phyloP scores from a whole-genome alignment of 345 rosid genomes.

The Bruguiera parviflora region DNA sequence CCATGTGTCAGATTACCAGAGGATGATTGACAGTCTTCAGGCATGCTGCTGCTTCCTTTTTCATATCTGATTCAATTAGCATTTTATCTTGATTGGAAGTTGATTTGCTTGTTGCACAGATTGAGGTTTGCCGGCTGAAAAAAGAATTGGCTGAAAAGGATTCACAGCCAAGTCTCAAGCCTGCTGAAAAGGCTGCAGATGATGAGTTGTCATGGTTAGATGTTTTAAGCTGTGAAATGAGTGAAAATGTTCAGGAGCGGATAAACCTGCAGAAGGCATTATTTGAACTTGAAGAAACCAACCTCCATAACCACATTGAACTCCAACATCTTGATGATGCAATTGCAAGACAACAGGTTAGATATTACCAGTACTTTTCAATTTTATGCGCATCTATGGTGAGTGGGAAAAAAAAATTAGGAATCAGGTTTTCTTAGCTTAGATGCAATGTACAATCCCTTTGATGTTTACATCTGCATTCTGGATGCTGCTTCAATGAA shows the following conservation, averaged over 20 bases:
- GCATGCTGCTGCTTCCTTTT: constrained; percentile 31
- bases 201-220: constrained; percentile 89
- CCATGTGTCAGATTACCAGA: constrained; percentile 90
- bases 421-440: not conserved
- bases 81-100: not conserved
- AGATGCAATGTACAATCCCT: no score
- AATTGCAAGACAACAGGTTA: constrained; percentile 77
- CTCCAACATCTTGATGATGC: constrained; percentile 87
- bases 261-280: constrained; percentile 89
- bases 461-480: no score
- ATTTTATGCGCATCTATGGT: not conserved
- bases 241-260: constrained; percentile 94
- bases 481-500: no score
- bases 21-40: constrained; percentile 96
- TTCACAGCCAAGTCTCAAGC: constrained; percentile 62
- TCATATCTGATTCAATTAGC: not conserved
- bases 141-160: constrained; percentile 87
- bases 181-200: constrained; percentile 69
- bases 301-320: constrained; percentile 63
- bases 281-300: constrained; percentile 90
- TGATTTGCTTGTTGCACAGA: constrained; percentile 36
- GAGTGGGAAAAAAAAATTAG: not conserved
- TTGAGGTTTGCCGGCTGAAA: constrained; percentile 75
- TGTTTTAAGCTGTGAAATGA: constrained; percentile 79
- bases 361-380: constrained; percentile 8